Base-by-base conservation (phyloP, 2,329 filamentous ascomycete species). In the Lizonia empirigonia region DNA sequence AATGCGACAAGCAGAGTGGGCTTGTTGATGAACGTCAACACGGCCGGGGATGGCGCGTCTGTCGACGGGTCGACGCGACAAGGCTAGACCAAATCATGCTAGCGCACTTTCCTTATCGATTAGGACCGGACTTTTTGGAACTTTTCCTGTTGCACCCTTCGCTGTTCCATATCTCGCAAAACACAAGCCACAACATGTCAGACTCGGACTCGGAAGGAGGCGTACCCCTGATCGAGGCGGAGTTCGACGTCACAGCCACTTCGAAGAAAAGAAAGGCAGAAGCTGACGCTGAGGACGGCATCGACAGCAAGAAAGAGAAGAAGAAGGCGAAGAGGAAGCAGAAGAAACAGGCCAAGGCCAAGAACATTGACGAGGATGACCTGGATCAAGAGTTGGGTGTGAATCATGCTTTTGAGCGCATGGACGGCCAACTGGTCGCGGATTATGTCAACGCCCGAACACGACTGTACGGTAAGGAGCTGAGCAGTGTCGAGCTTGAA, bases 361-460 rank as follows among this genome's bases (percentile, higher is more conserved):
- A 82, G 50, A 85, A 91, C 68, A 80, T 85, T 34, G 85, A 91
- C 63, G 83, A 87, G 26, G 87, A 77, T 37, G 74, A 78, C 16
- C 51, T 80, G 49, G 77, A 80, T 53, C 67, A 73, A 53, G 70
- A 76, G 60, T 58, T 74, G 27, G 74, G 88, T 6, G 78, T 97
- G 60, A 96, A 97, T 75, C 85, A 84, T 58, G 84, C 89, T 3
- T 89, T 97, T 69, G 84, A 85, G 35, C 84, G 85, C 54, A 92
- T 97, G 87, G 90, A 96, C 72, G 87, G 85, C 53, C 84, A 87
- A 59, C 80, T 97, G 33, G 77, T 97, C 37, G 90, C 92, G 1
- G 93, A 97, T 71, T 86, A 96, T 71, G 80, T 97, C 55, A 89
- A 89, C 6, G 87, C 94, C 68, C 85, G 89, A 68, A 87, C 90